Evolutionary conservation across 2,329 filamentous ascomycete species (phyloP).

Genomic region (Alternaria longipes): DNA sequence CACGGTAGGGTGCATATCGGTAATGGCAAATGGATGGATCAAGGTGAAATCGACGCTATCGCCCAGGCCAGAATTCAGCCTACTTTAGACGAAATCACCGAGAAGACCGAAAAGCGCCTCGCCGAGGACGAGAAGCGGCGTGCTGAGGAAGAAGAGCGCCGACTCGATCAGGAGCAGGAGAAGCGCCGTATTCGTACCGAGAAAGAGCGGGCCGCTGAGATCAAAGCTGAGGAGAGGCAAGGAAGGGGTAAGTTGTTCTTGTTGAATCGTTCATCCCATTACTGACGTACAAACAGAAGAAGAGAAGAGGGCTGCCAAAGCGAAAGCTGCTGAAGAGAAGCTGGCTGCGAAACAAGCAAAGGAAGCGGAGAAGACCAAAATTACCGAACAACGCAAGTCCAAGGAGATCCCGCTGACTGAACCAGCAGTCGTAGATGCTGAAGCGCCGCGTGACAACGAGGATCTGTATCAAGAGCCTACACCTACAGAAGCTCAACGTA

Average conservation of each 20-base stretch:
- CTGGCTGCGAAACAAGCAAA: conserved; percentile 49
- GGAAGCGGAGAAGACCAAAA: conserved; percentile 58
- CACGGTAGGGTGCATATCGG: conserved; percentile 74
- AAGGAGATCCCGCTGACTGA: conserved; percentile 43
- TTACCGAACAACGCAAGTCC: conserved; percentile 63
- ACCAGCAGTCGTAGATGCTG: conserved; percentile 13
- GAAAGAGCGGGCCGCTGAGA: conserved; percentile 59
- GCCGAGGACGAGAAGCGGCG: conserved; percentile 74
- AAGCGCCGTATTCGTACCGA: conserved; percentile 67
- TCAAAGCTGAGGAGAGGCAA: conserved; percentile 57
- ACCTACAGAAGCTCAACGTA: conserved; percentile 11
- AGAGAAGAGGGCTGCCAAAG: conserved; percentile 60
- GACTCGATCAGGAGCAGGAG: conserved; percentile 71
- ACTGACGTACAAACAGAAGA: conserved; percentile 57
- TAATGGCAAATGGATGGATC: conserved; percentile 80
- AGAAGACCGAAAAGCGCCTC: conserved; percentile 76
- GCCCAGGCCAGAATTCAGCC: conserved; percentile 81
- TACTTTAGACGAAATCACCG: conserved; percentile 83
- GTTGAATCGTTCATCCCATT: neutral
- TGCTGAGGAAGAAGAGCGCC: conserved; percentile 69
- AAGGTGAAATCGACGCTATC: conserved; percentile 79
- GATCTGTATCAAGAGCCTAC: conserved; percentile 33
- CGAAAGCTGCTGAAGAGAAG: conserved; percentile 63
- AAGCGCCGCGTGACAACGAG: conserved; percentile 21
- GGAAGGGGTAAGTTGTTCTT: conserved; percentile 64